Evolutionary conservation across 257 asterid genomes (phyloP).

Genomic region (Plantago elongata): DNA sequence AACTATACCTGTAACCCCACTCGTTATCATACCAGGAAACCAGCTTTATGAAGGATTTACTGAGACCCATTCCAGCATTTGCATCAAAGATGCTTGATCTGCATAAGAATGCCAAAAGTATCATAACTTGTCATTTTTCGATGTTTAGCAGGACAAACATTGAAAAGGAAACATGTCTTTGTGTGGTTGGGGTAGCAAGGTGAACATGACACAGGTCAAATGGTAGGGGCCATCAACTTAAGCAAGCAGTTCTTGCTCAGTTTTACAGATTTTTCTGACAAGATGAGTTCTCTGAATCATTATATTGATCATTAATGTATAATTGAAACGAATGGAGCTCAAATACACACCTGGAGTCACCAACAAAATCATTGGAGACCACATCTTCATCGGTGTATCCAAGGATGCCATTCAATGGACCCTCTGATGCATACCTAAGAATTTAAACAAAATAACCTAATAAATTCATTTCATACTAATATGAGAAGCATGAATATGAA

Average conservation of each 20-base stretch:
- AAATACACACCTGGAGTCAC: conserved; percentile 62
- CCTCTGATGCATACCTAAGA: conserved; percentile 76
- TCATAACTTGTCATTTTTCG: no score
- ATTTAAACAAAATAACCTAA: neutral
- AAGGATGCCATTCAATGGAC: conserved; percentile 72
- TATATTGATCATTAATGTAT: no score
- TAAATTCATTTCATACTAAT: neutral
- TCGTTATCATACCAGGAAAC: conserved; percentile 91
- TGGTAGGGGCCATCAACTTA: no score
- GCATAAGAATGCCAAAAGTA: conserved; percentile 11
- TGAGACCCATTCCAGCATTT: conserved; percentile 89
- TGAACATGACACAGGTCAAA: no score
- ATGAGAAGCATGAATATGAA: neutral
- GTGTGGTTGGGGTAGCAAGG: no score
- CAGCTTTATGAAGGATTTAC: conserved; percentile 55
- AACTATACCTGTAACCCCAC: conserved; percentile 80
- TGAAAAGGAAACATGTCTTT: no score
- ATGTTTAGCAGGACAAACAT: no score
- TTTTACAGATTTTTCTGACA: no score
- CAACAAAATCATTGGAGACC: conserved; percentile 83
- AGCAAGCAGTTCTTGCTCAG: no score
- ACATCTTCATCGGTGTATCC: conserved; percentile 93
- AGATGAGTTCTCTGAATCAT: no score
- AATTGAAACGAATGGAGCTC: no score
- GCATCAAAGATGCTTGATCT: conserved; percentile 92